Percentiles rank a stretch among this genome's conserved stretches.
Conservation (phyloP, 371 early-diverging fungal species). For the Phascolomyces articulosus region DNA sequence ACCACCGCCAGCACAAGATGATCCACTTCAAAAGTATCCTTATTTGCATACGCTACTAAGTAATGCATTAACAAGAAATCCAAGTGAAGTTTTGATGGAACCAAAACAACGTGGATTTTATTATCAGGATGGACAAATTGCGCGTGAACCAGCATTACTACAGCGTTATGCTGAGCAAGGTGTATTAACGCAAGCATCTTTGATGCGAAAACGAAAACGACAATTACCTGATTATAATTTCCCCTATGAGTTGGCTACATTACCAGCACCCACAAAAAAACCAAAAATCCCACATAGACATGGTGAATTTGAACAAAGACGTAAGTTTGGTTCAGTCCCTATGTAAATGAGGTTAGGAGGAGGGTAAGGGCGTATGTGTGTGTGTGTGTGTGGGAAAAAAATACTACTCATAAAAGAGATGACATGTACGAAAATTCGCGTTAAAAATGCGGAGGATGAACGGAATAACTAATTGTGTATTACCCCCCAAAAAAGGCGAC, state of each 20-base stretch:
- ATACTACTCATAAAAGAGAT: too few species aligned
- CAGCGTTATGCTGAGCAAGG: conserved; percentile 42
- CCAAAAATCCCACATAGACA: conserved; percentile 53
- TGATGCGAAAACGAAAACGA: conserved; percentile 29
- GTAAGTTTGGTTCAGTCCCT: conserved; percentile 25
- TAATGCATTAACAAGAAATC: neutral
- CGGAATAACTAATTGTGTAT: too few species aligned
- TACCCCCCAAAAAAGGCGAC: conserved; percentile 28
- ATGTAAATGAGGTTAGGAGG: neutral
- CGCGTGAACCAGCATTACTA: conserved; percentile 27
- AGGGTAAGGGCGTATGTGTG: neutral
- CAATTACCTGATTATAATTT: conserved; percentile 12
- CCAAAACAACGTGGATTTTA: conserved; percentile 39
- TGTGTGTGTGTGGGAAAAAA: too few species aligned
- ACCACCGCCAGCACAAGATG: conserved; percentile 2
- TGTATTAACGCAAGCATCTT: conserved; percentile 32
- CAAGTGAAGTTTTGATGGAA: conserved; percentile 23
- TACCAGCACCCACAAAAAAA: conserved; percentile 31
- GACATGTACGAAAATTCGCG: too few species aligned
- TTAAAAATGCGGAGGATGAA: too few species aligned
- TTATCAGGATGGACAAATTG: conserved; percentile 35
- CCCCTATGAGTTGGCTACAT: conserved; percentile 14
- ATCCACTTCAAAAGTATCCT: conserved; percentile 9
- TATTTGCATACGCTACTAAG: conserved; percentile 3
- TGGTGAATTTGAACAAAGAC: conserved; percentile 51